Evolutionary conservation across 306 rosid species (phyloP).

Genomic region (Chamaecrista fasciculata): DNA sequence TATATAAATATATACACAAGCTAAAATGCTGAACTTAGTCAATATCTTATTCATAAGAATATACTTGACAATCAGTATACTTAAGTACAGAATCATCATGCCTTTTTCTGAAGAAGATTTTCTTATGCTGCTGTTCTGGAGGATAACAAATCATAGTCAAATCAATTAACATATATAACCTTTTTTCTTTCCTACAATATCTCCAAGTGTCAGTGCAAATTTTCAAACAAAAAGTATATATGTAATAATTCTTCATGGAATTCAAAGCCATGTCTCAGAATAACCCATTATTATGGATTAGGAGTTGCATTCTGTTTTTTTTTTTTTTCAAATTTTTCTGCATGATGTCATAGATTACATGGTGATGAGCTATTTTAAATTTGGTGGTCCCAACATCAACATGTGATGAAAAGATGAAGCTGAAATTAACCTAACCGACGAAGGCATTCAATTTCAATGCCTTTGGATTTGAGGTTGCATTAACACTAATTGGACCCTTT

Average conservation of each 20-base stretch:
- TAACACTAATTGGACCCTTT: conserved; percentile 27
- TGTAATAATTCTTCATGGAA: not conserved
- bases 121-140: not conserved
- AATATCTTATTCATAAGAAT: not conserved
- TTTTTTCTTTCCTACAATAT: not conserved
- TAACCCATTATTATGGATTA: conserved; percentile 5
- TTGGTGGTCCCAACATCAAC: not conserved
- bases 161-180: too few species aligned
- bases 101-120: too few species aligned
- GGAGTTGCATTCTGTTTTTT: not conserved
- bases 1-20: too few species aligned
- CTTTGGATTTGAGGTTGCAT: conserved; percentile 15
- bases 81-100: too few species aligned
- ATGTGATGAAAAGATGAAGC: not conserved
- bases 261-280: conserved; percentile 6
- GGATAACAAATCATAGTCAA: not conserved
- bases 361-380: conserved; percentile 15
- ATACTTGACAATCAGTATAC: not conserved
- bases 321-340: not conserved
- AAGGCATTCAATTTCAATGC: not conserved
- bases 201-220: not conserved
- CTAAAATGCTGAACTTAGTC: not conserved
- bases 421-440: not conserved
- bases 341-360: conserved; percentile 11
- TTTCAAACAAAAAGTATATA: not conserved